Evolutionary conservation across 352 stramenopile species (phyloP), one percentile per base, ranked within the genome.

Genomic region (Globisporangium uncinulatum): DNA sequence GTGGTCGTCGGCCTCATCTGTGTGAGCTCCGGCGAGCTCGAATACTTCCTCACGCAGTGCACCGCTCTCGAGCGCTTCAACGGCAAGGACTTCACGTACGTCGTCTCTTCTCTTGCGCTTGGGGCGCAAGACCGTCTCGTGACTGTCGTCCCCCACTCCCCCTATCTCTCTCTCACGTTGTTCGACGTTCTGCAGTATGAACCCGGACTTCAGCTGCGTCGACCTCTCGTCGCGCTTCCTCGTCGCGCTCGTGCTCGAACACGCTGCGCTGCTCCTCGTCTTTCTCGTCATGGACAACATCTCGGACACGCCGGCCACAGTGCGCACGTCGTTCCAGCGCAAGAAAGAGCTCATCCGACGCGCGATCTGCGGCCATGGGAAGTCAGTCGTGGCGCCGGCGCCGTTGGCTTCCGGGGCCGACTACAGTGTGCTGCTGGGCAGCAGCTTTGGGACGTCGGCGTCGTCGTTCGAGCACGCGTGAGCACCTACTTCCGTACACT

Each of bases 341-440:
- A 94, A 94, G 49, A 92, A 92, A 36, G 84, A 94, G 62, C 69
- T 92, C 15, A 92, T 94, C 48, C 73, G 82, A 56, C 76, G 82
- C 47, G 82, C 82, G n/a, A 88, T 94, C n/a, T 89, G 79, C 49
- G 80, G 79, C 0, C 79, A 88, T 49, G 67, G 74, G 11, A 84
- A 79, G 54, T 69, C 68, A 48, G 59, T 63, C 11, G 65, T 31
- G 47, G 17, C 47, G n/a, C 34, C 63, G 1, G 41, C 57, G 29
- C 51, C 61, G 3, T 59, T 61, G 10, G 66, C 65, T 4, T 61
- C 65, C 6, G 49, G 51, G 2, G 52, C 63, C 3, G 32, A 52
- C 21, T 51, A 57, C 21, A 44, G 29, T 5, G 46, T 58, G 11
- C 45, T 37, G n/a, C 39, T 70, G 24, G 55, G 60, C 36, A 51